Conservation (phyloP, 192 early-diverging fungal genomes). For the Mortierella claussenii region DNA sequence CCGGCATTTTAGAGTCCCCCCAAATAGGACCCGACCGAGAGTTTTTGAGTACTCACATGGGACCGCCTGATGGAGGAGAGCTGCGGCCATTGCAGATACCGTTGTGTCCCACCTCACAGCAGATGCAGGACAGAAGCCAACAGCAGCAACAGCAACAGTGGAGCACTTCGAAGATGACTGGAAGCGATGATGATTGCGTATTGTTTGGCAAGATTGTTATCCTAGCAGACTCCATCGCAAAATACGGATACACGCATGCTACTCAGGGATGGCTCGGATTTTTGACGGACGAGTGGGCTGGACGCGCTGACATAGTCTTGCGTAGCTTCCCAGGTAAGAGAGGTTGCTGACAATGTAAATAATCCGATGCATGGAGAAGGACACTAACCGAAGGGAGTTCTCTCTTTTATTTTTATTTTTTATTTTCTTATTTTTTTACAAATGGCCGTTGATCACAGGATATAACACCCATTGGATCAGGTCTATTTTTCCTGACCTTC, state of each 20-base stretch:
- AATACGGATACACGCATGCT: constrained; percentile 42
- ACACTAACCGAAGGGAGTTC: too few species aligned
- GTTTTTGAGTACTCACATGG: constrained; percentile 19
- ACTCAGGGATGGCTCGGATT: constrained; percentile 42
- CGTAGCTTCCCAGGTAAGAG: constrained; percentile 80
- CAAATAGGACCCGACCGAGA: constrained; percentile 38
- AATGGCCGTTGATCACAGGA: too few species aligned
- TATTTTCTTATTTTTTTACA: neutral
- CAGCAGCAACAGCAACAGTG: neutral
- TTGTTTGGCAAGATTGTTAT: constrained; percentile 49
- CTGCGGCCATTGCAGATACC: constrained; percentile 22
- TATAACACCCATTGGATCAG: constrained; percentile 76
- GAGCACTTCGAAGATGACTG: neutral
- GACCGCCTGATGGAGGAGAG: constrained; percentile 23
- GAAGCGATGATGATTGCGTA: constrained; percentile 15
- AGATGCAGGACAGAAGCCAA: too few species aligned
- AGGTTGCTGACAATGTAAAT: too few species aligned
- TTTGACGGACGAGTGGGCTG: constrained; percentile 41
- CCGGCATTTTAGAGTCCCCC: constrained; percentile 36
- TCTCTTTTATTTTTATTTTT: neutral
- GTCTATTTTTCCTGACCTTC: constrained; percentile 62
- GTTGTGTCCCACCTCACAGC: constrained; percentile 9
- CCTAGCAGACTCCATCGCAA: constrained; percentile 44
- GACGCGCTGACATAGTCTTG: constrained; percentile 74
- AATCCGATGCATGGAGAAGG: too few species aligned